Percentiles rank a stretch among this genome's conserved stretches.
phyloP scores from a whole-genome alignment of 768 basidiomycete species.

The Lentinus brumalis region DNA sequence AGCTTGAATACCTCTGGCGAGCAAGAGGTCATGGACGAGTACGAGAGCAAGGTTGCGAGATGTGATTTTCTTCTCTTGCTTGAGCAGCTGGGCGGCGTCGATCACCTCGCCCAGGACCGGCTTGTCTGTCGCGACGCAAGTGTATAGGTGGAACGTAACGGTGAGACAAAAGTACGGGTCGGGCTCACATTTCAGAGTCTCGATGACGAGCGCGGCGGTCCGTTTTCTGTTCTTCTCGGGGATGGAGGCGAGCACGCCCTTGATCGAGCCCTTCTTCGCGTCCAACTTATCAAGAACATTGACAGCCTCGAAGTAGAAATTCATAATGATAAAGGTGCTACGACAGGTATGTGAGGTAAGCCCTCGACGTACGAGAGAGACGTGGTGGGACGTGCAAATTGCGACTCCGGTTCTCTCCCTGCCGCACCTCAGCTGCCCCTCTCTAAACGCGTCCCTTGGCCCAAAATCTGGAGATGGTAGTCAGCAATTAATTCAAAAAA shows the following conservation, averaged over 20 bases:
- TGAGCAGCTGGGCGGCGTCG: constrained; percentile 62
- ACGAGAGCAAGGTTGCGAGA: constrained; percentile 79
- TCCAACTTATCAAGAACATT: constrained; percentile 83
- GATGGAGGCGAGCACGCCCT: constrained; percentile 74
- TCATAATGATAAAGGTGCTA: constrained; percentile 56
- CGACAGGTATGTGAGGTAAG: constrained; percentile 29
- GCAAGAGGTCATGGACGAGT: constrained; percentile 87
- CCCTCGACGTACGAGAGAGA: constrained; percentile 15
- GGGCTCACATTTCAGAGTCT: constrained; percentile 89
- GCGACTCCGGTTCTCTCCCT: neutral
- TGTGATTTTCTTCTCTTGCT: constrained; percentile 76
- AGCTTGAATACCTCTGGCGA: constrained; percentile 85
- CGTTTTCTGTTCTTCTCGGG: constrained; percentile 77
- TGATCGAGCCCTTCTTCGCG: constrained; percentile 89
- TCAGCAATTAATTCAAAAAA: neutral
- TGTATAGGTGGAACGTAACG: neutral
- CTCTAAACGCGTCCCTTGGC: neutral
- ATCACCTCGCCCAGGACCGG: constrained; percentile 73
- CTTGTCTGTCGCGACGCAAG: constrained; percentile 58
- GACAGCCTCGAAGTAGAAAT: constrained; percentile 94
- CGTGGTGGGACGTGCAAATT: constrained; percentile 13
- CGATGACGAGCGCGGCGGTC: constrained; percentile 85
- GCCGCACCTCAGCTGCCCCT: neutral
- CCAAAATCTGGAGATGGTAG: no score
- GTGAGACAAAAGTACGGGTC: neutral